Evolutionary conservation across 306 rosid genomes (phyloP).

Genomic region (Vigna mungo): DNA sequence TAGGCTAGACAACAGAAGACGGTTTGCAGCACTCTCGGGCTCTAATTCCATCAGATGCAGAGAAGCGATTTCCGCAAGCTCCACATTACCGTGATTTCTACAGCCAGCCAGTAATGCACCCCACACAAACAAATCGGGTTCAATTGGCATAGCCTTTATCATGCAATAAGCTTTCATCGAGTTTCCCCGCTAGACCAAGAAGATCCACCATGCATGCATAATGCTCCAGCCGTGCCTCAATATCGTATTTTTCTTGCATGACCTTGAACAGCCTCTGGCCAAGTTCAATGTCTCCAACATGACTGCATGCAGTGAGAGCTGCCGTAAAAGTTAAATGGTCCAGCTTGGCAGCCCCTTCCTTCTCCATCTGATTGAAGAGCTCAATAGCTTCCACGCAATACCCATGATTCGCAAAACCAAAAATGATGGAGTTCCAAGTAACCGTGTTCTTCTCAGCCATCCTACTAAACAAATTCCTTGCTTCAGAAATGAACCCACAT

Average conservation of each 20-base stretch:
- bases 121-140: slow-evolving; percentile 92
- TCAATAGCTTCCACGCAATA: slow-evolving; percentile 70
- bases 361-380: slow-evolving; percentile 72
- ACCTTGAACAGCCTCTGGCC: slow-evolving; percentile 66
- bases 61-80: slow-evolving; percentile 81
- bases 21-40: slow-evolving; percentile 82
- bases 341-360: slow-evolving; percentile 55
- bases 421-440: slow-evolving; percentile 88
- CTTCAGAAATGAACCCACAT: slow-evolving; percentile 82
- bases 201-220: slow-evolving; percentile 88
- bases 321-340: slow-evolving; percentile 83
- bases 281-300: slow-evolving; percentile 69
- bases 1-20: slow-evolving; percentile 64
- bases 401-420: slow-evolving; percentile 89
- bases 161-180: slow-evolving; percentile 62
- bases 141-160: slow-evolving; percentile 72
- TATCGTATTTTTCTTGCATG: slow-evolving; percentile 71
- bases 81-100: slow-evolving; percentile 70
- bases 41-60: slow-evolving; percentile 73
- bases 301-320: slow-evolving; percentile 79
- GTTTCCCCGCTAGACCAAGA: slow-evolving; percentile 75
- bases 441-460: slow-evolving; percentile 73
- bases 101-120: slow-evolving; percentile 90
- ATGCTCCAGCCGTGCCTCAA: slow-evolving; percentile 82
- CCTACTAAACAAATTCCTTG: slow-evolving; percentile 60